Conservation (phyloP, 2,329 filamentous ascomycete species). For the Hortaea werneckii region DNA sequence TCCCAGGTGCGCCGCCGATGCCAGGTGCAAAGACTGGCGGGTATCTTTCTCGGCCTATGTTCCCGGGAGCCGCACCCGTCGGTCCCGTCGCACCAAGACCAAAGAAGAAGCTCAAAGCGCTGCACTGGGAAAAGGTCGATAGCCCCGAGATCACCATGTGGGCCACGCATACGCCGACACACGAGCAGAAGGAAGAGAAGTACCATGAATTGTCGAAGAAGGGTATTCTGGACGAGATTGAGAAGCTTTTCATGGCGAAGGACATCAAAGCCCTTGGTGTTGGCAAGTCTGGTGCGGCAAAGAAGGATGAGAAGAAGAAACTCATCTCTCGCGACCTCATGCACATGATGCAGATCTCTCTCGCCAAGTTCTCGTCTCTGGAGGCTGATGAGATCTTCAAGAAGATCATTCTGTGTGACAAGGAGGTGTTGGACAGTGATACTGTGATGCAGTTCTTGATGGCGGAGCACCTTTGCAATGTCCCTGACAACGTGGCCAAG, state of each 20-base stretch:
- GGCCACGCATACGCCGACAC: slow-evolving; percentile 77
- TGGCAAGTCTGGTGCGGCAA: slow-evolving; percentile 51
- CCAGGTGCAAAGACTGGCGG: slow-evolving; percentile 52
- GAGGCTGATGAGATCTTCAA: slow-evolving; percentile 76
- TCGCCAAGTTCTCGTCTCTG: slow-evolving; percentile 83
- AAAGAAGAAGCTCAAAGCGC: slow-evolving; percentile 98
- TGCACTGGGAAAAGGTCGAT: slow-evolving; percentile 99
- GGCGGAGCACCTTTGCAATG: slow-evolving; percentile 82
- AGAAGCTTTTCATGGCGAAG: slow-evolving; percentile 94
- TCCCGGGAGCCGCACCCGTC: slow-evolving; percentile 48
- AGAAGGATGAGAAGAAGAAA: slow-evolving; percentile 90
- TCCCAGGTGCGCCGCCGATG: slow-evolving; percentile 49
- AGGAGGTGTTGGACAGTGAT: slow-evolving; percentile 73
- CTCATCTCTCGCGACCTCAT: slow-evolving; percentile 85
- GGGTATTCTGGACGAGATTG: slow-evolving; percentile 93
- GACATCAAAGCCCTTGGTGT: slow-evolving; percentile 79
- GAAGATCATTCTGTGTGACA: slow-evolving; percentile 93
- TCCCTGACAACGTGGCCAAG: slow-evolving; percentile 83
- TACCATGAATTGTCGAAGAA: slow-evolving; percentile 87
- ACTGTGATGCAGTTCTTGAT: slow-evolving; percentile 97
- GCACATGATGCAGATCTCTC: slow-evolving; percentile 83
- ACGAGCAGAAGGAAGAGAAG: slow-evolving; percentile 85
- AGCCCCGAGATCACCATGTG: slow-evolving; percentile 84
- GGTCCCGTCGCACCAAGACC: slow-evolving; percentile 73
- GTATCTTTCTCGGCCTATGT: slow-evolving; percentile 58